These are phyloP conservation scores for Heritiera fomes DNA, from an alignment of 345 rosid species.

Conservation along the genomic window DNA sequence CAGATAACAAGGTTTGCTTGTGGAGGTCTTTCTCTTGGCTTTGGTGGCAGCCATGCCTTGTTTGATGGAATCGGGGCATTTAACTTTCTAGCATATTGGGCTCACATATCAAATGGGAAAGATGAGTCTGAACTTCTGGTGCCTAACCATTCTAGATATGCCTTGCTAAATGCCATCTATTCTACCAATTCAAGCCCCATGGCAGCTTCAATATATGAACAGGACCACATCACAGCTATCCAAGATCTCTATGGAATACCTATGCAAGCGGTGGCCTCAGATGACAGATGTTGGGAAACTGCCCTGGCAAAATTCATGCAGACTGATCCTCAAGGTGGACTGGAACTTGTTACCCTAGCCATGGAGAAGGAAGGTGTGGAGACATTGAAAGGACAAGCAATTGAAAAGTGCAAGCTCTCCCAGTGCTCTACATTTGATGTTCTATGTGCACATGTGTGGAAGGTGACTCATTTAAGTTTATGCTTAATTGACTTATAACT, in stretches of 20 bases:
- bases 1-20: conserved; percentile 33
- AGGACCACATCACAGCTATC: conserved; percentile 26
- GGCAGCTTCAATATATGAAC: conserved; percentile 28
- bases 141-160: conserved; percentile 31
- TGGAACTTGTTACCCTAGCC: conserved; percentile 15
- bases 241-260: conserved; percentile 26
- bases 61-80: conserved; percentile 25
- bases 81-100: conserved; percentile 31
- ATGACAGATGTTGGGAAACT: conserved; percentile 30
- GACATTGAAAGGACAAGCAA: conserved; percentile 12
- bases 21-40: conserved; percentile 27
- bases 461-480: conserved; percentile 15
- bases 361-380: conserved; percentile 19
- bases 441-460: conserved; percentile 26
- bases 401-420: neutral
- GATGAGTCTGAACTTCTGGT: conserved; percentile 17
- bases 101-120: conserved; percentile 20
- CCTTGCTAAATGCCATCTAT: conserved; percentile 17
- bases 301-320: conserved; percentile 20
- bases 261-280: conserved; percentile 26
- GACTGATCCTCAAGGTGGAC: conserved; percentile 14
- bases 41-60: conserved; percentile 33
- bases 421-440: conserved; percentile 30
- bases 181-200: conserved; percentile 19
- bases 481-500: neutral